phyloP scores from a whole-genome alignment of 768 basidiomycete species.

The Gyrodon lividus region DNA sequence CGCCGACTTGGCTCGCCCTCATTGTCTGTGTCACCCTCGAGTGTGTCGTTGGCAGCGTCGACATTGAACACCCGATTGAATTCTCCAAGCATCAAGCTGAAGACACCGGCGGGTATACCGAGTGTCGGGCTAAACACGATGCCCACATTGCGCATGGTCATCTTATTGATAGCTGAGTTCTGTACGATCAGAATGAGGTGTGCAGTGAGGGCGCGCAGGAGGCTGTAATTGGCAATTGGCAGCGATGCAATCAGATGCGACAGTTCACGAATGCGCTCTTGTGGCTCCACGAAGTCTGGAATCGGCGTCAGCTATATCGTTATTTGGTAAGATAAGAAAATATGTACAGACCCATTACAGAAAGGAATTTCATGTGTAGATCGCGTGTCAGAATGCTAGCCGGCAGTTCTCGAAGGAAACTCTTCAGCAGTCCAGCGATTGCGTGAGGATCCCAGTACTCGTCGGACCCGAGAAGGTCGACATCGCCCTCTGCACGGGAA shows the following conservation, averaged over 20 bases:
- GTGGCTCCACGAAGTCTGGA: constrained; percentile 83
- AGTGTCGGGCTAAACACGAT: constrained; percentile 98
- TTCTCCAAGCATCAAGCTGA: constrained; percentile 91
- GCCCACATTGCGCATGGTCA: constrained; percentile 98
- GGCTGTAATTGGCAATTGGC: constrained; percentile 89
- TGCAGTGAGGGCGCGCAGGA: constrained; percentile 90
- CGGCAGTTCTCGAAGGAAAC: constrained; percentile 90
- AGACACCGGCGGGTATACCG: constrained; percentile 96
- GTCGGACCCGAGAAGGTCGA: constrained; percentile 82
- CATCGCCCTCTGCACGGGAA: constrained; percentile 78
- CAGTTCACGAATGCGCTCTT: constrained; percentile 86
- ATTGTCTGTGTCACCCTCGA: constrained; percentile 23
- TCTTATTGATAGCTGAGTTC: constrained; percentile 89
- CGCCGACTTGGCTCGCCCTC: constrained; percentile 54
- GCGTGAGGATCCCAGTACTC: constrained; percentile 99
- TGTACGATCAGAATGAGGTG: constrained; percentile 95
- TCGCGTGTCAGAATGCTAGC: constrained; percentile 91
- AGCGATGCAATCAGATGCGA: constrained; percentile 82
- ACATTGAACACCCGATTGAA: constrained; percentile 94
- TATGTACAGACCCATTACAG: constrained; percentile 81
- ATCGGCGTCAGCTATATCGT: constrained; percentile 14
- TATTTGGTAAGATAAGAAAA: constrained; percentile 1
- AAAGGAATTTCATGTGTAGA: constrained; percentile 85
- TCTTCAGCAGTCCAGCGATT: constrained; percentile 91
- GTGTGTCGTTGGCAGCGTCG: constrained; percentile 36